These are phyloP conservation scores for Pythium oligandrum DNA, from an alignment of 352 stramenopile genomes.

Conservation along the genomic window DNA sequence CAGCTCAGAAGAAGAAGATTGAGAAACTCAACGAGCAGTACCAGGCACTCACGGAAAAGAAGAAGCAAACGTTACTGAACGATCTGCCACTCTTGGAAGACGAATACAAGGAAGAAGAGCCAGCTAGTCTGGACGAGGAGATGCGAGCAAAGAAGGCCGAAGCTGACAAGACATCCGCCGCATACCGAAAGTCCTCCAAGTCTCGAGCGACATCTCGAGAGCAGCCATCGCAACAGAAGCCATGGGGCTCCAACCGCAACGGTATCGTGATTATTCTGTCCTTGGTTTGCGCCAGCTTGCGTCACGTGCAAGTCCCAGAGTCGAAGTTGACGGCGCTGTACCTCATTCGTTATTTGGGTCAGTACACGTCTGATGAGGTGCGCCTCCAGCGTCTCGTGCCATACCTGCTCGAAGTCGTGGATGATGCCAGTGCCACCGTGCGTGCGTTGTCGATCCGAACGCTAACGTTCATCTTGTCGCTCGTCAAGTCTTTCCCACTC, in stretches of 20 bases:
- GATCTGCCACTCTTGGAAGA: conserved; percentile 30
- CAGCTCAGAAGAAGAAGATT: conserved; percentile 81
- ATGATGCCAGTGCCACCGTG: conserved; percentile 90
- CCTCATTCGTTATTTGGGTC: conserved; percentile 85
- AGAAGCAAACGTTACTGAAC: conserved; percentile 62
- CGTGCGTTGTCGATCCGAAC: conserved; percentile 87
- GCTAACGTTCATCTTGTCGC: conserved; percentile 85
- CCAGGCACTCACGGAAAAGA: conserved; percentile 72
- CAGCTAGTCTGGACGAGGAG: background rate
- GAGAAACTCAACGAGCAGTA: conserved; percentile 80
- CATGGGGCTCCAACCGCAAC: conserved; percentile 51
- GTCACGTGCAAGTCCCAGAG: conserved; percentile 79
- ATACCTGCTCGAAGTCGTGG: conserved; percentile 90
- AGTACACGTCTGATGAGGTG: conserved; percentile 91
- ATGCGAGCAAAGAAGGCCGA: background rate
- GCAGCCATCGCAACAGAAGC: conserved; percentile 8
- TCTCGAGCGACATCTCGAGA: conserved; percentile 5
- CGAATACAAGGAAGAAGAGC: conserved; percentile 15
- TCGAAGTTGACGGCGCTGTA: conserved; percentile 90
- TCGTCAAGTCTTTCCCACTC: conserved; percentile 90
- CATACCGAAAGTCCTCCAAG: background rate
- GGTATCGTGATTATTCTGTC: conserved; percentile 85
- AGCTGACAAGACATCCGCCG: background rate
- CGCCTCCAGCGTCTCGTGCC: conserved; percentile 93
- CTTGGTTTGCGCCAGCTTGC: conserved; percentile 77